These are phyloP conservation scores for Elongisporangium prolatum DNA, from an alignment of 352 stramenopile genomes.

Conservation along the genomic window DNA sequence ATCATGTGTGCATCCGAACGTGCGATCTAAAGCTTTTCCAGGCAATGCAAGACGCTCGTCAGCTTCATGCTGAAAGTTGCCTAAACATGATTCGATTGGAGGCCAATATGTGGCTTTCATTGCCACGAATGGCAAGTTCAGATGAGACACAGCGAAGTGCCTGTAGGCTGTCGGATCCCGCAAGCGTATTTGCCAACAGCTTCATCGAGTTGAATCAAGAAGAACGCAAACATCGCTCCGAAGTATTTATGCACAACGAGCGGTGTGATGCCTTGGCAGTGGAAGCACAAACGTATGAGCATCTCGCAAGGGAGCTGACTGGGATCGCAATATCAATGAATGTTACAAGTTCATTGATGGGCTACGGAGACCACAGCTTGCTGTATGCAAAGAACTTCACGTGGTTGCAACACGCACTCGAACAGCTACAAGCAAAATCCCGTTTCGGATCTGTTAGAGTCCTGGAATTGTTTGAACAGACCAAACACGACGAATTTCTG, in stretches of 20 bases:
- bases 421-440: conserved; percentile 1
- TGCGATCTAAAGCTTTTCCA: conserved; percentile 8
- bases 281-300: not conserved
- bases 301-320: conserved; percentile 6
- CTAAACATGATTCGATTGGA: not conserved
- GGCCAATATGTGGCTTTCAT: not conserved
- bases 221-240: conserved; percentile 2
- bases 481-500: not conserved
- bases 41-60: conserved; percentile 12
- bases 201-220: not conserved
- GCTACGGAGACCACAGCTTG: not conserved
- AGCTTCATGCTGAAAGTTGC: conserved; percentile 5
- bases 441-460: not conserved
- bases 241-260: conserved; percentile 6
- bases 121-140: not conserved
- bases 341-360: conserved; percentile 10
- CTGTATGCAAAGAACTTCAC: conserved; percentile 25
- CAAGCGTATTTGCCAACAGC: not conserved
- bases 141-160: not conserved
- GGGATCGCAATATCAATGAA: conserved; percentile 14
- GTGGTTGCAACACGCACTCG: conserved; percentile 20
- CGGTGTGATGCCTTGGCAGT: not conserved
- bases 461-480: not conserved
- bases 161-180: not conserved
- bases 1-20: conserved; percentile 11